A percentile compares a stretch with the other conserved stretches of the same genome.
Evolutionary conservation across 371 early-diverging fungal genomes (phyloP).

Genomic region (Basidiobolus meristosporus): DNA sequence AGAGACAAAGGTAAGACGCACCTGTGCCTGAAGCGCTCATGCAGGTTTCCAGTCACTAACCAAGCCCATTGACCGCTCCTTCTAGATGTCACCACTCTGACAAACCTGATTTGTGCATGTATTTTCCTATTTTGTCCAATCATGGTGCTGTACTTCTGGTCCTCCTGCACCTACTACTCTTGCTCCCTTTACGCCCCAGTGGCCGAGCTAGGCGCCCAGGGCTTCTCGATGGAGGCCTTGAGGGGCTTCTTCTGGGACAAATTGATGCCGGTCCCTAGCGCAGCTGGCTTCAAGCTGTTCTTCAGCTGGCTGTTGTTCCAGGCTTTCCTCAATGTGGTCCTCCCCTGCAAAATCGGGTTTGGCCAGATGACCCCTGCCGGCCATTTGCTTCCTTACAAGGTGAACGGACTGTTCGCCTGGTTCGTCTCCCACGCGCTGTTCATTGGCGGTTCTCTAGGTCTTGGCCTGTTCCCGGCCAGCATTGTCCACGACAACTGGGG

Average conservation of each 20-base stretch:
- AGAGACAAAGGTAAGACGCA: too few species aligned
- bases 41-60: too few species aligned
- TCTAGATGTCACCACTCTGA: background rate
- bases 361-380: constrained; percentile 70
- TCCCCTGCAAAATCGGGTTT: constrained; percentile 46
- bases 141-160: constrained; percentile 40
- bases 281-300: constrained; percentile 25
- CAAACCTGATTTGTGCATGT: background rate
- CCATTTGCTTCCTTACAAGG: constrained; percentile 40
- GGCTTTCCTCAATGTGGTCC: constrained; percentile 29
- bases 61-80: too few species aligned
- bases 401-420: constrained; percentile 59
- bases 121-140: constrained; percentile 14
- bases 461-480: constrained; percentile 29
- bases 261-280: constrained; percentile 11
- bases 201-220: background rate
- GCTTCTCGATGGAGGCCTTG: background rate
- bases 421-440: constrained; percentile 47
- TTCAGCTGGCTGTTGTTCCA: constrained; percentile 52
- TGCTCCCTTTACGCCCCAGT: constrained; percentile 38
- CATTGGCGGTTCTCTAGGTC: constrained; percentile 28
- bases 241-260: too few species aligned
- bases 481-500: constrained; percentile 63
- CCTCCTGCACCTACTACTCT: constrained; percentile 32
- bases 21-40: too few species aligned